Evolutionary conservation across 1,284 basidiomycete species (phyloP).

Genomic region (Sporisorium iseilematis-ciliati): DNA sequence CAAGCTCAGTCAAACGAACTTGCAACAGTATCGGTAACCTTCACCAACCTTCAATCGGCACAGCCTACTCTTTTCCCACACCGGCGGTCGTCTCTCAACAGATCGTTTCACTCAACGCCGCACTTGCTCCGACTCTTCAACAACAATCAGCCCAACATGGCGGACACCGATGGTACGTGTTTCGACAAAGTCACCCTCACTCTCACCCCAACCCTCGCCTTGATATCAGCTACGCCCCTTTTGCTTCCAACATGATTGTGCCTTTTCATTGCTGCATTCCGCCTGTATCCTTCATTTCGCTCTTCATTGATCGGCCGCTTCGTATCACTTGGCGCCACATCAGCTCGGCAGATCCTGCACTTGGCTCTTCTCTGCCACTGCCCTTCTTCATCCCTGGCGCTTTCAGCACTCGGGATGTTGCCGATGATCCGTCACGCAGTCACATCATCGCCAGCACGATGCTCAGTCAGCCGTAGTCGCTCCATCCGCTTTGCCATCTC

Average conservation of each 20-base stretch:
- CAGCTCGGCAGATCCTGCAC: not conserved
- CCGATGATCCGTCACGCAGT: not conserved
- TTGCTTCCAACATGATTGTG: conserved; percentile 12
- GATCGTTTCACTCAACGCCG: conserved; percentile 4
- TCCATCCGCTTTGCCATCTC: not conserved
- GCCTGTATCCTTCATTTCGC: conserved; percentile 6
- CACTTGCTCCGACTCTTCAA: conserved; percentile 11
- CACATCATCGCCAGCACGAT: not conserved
- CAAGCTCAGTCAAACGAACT: not conserved
- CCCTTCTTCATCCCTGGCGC: not conserved
- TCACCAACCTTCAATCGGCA: not conserved
- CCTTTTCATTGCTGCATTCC: conserved; percentile 3
- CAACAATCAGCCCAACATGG: conserved; percentile 46
- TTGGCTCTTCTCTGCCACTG: not conserved
- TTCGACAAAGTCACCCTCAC: conserved; percentile 31
- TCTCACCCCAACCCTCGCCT: not conserved
- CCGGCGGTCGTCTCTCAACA: conserved; percentile 2
- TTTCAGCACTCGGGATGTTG: not conserved
- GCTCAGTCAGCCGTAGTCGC: not conserved
- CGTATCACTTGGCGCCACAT: not conserved
- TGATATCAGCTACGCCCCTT: conserved; percentile 7
- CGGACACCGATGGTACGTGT: conserved; percentile 63
- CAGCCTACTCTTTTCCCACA: not conserved
- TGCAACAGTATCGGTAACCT: not conserved
- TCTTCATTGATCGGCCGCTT: not conserved